Conservation (phyloP, 768 basidiomycete species). For the Kwoniella sp. region DNA sequence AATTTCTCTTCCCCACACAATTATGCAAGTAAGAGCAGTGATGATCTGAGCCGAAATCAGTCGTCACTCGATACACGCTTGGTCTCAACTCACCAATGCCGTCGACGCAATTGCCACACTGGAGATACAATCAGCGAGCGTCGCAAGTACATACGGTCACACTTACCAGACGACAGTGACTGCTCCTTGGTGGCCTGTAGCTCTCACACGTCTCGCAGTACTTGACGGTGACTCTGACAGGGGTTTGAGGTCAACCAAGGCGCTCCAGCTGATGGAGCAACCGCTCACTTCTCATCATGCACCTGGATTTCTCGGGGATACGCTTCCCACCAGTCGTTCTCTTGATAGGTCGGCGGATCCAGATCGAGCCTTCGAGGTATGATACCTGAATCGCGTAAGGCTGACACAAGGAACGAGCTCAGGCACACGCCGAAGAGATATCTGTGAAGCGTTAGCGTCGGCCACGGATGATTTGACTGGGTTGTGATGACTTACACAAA, state of each 20-base stretch:
- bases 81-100: constrained; percentile 67
- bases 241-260: not conserved
- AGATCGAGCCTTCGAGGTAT: constrained; percentile 81
- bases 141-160: not conserved
- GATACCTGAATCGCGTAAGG: constrained; percentile 59
- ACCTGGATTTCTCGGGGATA: constrained; percentile 72
- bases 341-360: constrained; percentile 67
- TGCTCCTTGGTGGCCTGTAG: constrained; percentile 88
- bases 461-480: constrained; percentile 63
- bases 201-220: constrained; percentile 90
- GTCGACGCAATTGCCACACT: constrained; percentile 98
- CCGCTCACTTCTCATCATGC: constrained; percentile 66
- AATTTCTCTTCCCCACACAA: constrained; percentile 91
- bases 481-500: constrained; percentile 51
- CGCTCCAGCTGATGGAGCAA: constrained; percentile 61
- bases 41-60: constrained; percentile 31
- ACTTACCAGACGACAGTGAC: constrained; percentile 87
- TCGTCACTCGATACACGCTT: not conserved
- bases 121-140: not conserved
- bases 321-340: constrained; percentile 58
- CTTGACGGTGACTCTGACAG: constrained; percentile 73
- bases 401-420: constrained; percentile 33
- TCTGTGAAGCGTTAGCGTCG: constrained; percentile 16
- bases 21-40: constrained; percentile 67
- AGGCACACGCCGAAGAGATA: constrained; percentile 34